Evolutionary conservation across 257 asterid genomes (phyloP).

Genomic region (Datura wrightii): DNA sequence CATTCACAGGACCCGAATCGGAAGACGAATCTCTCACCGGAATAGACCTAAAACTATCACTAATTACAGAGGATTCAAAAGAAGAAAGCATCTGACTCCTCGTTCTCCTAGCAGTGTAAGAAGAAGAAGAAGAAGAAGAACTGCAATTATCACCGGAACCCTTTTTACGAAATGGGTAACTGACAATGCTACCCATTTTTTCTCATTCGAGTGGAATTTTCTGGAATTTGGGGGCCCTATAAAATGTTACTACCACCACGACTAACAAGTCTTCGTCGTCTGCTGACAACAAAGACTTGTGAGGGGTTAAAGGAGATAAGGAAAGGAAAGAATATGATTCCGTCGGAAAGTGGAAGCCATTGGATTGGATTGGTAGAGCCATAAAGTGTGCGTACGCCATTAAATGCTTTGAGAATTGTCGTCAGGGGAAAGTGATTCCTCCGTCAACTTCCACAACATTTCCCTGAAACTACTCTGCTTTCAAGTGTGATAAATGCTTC

Average conservation of each 20-base stretch:
- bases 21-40: background rate
- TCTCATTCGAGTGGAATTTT: background rate
- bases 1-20: background rate
- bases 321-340: background rate
- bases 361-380: background rate
- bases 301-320: background rate
- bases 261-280: too few species aligned
- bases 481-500: background rate
- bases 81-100: background rate
- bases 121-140: background rate
- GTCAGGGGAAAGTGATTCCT: background rate
- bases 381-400: background rate
- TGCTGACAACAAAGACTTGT: too few species aligned
- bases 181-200: background rate
- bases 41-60: background rate
- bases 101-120: too few species aligned
- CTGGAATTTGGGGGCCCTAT: background rate
- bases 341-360: background rate
- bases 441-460: too few species aligned
- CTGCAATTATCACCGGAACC: background rate
- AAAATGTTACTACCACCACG: too few species aligned
- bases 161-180: background rate
- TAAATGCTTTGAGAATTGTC: background rate
- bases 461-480: background rate
- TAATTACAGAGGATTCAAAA: background rate